Percentiles rank a stretch among this genome's conserved stretches.
Evolutionary conservation across 108 stramenopile genomes (phyloP).

Genomic region (Nitzschia sp.): DNA sequence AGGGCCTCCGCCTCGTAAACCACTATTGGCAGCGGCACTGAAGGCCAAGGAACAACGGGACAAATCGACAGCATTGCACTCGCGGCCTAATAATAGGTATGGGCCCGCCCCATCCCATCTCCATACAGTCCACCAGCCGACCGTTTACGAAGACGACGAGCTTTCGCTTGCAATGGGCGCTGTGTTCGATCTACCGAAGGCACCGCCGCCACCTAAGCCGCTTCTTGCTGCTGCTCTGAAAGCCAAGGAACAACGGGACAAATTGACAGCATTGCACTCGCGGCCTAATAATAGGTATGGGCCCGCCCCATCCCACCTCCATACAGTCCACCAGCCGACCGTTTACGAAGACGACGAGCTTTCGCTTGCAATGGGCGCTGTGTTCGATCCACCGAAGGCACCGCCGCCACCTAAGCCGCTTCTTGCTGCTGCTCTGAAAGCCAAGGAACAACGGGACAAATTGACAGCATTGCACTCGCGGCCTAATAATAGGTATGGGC

Average conservation of each 20-base stretch:
- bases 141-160: not conserved
- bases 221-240: slow-evolving; percentile 21
- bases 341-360: not conserved
- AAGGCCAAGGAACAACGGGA: slow-evolving; percentile 20
- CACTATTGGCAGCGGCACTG: slow-evolving; percentile 14
- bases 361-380: not conserved
- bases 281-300: not conserved
- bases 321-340: not conserved
- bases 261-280: not conserved
- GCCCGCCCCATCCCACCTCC: not conserved
- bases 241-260: slow-evolving; percentile 15
- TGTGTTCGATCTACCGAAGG: slow-evolving; percentile 19
- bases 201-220: slow-evolving; percentile 1
- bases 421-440: slow-evolving; percentile 10
- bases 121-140: slow-evolving; percentile 9
- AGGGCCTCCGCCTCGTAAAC: not conserved
- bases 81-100: too few relatives aligned
- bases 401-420: slow-evolving; percentile 13
- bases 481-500: not conserved
- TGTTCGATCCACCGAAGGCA: slow-evolving; percentile 4
- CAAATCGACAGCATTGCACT: not conserved
- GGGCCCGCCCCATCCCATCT: slow-evolving; percentile 6
- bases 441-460: not conserved
- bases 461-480: not conserved
- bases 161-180: not conserved